Conservation (phyloP, 257 asterid genomes). For the Cynanchum wilfordii region DNA sequence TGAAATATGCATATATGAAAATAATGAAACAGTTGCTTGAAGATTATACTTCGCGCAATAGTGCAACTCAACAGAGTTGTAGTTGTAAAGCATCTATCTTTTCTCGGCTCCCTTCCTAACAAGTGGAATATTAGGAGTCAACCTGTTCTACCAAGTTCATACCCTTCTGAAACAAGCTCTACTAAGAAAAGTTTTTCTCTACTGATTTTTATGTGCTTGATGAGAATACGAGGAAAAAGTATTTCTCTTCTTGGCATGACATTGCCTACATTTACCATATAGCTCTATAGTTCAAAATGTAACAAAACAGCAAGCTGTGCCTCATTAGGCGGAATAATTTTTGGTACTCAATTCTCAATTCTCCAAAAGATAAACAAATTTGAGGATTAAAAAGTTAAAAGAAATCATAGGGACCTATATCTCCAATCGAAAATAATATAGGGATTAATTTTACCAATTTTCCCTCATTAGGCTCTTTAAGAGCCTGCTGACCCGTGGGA, state of each 20-base stretch:
- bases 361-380: no score
- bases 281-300: neutral
- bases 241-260: neutral
- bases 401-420: no score
- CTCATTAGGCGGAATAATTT: neutral
- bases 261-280: neutral
- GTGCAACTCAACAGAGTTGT: neutral
- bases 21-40: neutral
- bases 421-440: no score
- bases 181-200: neutral
- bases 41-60: no score
- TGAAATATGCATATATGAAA: no score
- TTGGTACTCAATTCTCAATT: no score
- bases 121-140: neutral
- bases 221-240: neutral
- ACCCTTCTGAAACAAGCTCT: neutral
- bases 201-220: neutral
- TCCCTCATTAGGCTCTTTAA: neutral
- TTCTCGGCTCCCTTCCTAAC: neutral
- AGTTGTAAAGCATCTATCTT: neutral
- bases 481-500: neutral
- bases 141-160: neutral
- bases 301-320: neutral
- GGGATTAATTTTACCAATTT: no score
- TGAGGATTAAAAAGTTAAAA: no score